phyloP scores from a whole-genome alignment of 73 alveolate species.

The Uronychia setigera region DNA sequence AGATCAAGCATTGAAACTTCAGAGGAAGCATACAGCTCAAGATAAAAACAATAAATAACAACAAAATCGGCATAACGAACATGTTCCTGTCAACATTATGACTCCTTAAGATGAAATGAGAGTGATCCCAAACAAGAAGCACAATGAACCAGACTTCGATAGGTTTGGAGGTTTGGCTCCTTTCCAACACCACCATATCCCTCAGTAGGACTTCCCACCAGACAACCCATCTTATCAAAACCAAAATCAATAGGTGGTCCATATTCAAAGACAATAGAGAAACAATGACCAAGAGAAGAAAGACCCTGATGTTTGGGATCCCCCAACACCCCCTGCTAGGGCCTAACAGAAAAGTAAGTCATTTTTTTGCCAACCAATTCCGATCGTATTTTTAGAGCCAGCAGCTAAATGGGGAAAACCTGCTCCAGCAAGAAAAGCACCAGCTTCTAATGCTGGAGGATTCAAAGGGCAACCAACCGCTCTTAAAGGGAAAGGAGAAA shows the following conservation, averaged over 20 bases:
- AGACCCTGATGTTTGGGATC: slow-evolving; percentile 89
- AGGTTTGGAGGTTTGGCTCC: slow-evolving; percentile 41
- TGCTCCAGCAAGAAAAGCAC: neutral
- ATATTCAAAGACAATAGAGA: slow-evolving; percentile 24
- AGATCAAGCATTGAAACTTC: neutral
- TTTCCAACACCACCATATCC: slow-evolving; percentile 59
- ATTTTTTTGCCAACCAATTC: no score
- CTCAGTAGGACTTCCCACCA: slow-evolving; percentile 43
- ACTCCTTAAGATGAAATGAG: slow-evolving; percentile 15
- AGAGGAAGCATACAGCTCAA: slow-evolving; percentile 8
- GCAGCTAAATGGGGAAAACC: neutral
- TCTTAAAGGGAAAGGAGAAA: neutral
- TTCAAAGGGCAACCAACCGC: slow-evolving; percentile 1
- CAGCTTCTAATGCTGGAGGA: neutral
- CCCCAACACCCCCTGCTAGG: slow-evolving; percentile 69
- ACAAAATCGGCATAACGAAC: neutral
- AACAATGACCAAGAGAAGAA: slow-evolving; percentile 50
- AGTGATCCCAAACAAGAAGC: slow-evolving; percentile 15
- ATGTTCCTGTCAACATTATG: neutral
- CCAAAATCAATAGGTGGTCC: slow-evolving; percentile 39
- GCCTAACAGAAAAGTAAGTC: slow-evolving; percentile 32
- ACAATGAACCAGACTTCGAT: slow-evolving; percentile 41
- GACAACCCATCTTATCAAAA: neutral
- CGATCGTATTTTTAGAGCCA: slow-evolving; percentile 37
- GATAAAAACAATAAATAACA: neutral